Base-by-base conservation (phyloP, 2,329 filamentous ascomycete genomes). In the Aspergillus niger region DNA sequence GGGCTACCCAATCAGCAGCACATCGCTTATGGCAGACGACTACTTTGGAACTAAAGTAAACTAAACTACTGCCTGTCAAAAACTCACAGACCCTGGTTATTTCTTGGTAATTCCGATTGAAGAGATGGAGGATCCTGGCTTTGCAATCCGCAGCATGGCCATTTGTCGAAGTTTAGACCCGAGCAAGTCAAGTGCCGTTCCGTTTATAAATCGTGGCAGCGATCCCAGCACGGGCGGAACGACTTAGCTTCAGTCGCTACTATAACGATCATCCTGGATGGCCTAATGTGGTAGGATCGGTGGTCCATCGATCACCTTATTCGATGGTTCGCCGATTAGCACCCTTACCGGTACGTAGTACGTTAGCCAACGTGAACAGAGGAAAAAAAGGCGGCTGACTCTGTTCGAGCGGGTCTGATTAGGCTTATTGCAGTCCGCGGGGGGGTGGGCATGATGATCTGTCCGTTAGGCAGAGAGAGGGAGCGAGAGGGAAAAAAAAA, bases 321-420 rank as follows among this genome's bases (percentile, higher is more conserved):
- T 55, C 17, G 53, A 38, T 55, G 53, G 53, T 32, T 22, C 53
- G 3, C 53, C 53, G 39, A 55, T 55, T 55, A 28, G 39, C 39
- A 55, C 47, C 53, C 7, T 36, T 36, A 36, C 32, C 32, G 32
- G 32, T 36, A 36, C 32, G 26, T 26, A 10, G 32, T 36, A 36
- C 32, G 26, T 26, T 39, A 30, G 39, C 26, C 17, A 44, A 17
- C 26, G 15, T 43, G 24, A 43, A 30, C 17, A 8, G 15, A 20
- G 39, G 3, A 20, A 11, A 43, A 43, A 17, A 11, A 39, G 24
- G 22, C 39, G 52, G 52, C 52, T 55, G 39, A 30, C 24, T 32
- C 53, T 47, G 51, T 28, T 43, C 32, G 52, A 39, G 53, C 39
- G 53, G 53, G 41, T 32, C 17, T 55, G n/a, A 55, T 30, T 43